phyloP scores from a whole-genome alignment of 148 eudicot genomes.

The Diospyros lotus region DNA sequence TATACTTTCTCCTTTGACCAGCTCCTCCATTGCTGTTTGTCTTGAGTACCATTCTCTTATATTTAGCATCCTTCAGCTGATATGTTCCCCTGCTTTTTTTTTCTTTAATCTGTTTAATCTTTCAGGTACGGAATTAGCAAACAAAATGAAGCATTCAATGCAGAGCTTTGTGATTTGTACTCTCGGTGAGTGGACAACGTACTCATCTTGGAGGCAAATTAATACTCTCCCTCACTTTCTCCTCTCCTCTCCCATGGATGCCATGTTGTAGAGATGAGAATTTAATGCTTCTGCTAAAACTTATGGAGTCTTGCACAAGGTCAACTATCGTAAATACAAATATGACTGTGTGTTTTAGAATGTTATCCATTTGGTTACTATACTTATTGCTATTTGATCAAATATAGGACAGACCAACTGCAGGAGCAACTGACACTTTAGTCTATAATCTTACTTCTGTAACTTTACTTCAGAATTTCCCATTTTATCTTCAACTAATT shows the following conservation, averaged over 20 bases:
- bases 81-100: neutral
- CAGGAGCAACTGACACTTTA: neutral
- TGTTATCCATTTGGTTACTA: neutral
- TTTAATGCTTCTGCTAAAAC: neutral
- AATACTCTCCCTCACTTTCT: too few species aligned
- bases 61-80: neutral
- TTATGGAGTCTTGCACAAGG: neutral
- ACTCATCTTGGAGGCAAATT: neutral
- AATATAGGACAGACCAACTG: neutral
- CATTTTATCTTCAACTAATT: neutral
- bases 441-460: neutral
- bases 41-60: neutral
- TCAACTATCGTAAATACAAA: neutral
- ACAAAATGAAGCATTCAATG: constrained; percentile 71
- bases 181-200: constrained; percentile 44
- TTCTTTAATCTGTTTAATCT: constrained; percentile 3
- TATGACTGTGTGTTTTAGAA: neutral
- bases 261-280: neutral
- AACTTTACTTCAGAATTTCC: neutral
- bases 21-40: neutral
- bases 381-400: neutral
- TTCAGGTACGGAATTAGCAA: constrained; percentile 88
- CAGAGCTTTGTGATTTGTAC: constrained; percentile 82
- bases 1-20: neutral
- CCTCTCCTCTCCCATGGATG: too few species aligned